A percentile compares a stretch with the other conserved stretches of the same genome.
These are phyloP conservation scores for Phaeotremella fagi DNA, from an alignment of 768 basidiomycete genomes.

Conservation along the genomic window DNA sequence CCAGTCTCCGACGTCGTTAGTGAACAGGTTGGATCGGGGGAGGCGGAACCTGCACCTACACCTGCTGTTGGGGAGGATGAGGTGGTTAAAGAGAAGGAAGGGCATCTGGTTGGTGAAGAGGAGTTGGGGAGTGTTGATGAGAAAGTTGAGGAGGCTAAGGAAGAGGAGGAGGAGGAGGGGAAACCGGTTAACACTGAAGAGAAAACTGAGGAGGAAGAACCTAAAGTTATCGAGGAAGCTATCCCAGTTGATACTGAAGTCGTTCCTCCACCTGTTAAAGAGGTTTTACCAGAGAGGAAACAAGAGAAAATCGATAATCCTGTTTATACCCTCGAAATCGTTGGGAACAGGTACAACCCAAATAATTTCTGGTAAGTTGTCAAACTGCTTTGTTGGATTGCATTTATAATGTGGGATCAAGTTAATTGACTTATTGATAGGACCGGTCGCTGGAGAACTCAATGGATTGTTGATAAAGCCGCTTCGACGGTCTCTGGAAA, in stretches of 20 bases:
- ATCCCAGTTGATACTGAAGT: not conserved
- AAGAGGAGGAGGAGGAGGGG: conserved; percentile 20
- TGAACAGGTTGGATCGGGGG: conserved; percentile 27
- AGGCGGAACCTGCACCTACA: conserved; percentile 30
- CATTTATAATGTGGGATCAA: not conserved
- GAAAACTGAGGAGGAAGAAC: conserved; percentile 1
- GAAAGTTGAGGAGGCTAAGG: conserved; percentile 19
- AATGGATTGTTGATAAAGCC: conserved; percentile 69
- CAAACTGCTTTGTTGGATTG: not conserved
- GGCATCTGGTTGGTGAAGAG: conserved; percentile 19
- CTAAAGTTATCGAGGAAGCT: not conserved
- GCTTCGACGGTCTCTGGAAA: conserved; percentile 63
- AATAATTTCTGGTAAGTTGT: conserved; percentile 75
- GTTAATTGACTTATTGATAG: conserved; percentile 49
- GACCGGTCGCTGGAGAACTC: conserved; percentile 92
- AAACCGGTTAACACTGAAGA: not conserved
- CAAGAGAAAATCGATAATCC: conserved; percentile 33
- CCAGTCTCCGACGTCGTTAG: conserved; percentile 26
- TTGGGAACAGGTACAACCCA: conserved; percentile 95
- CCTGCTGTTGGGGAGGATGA: conserved; percentile 21
- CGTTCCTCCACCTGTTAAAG: not conserved
- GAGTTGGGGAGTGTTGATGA: conserved; percentile 31
- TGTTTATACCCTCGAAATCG: conserved; percentile 63
- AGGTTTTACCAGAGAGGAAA: conserved; percentile 10
- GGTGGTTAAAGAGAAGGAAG: conserved; percentile 4